phyloP scores from a whole-genome alignment of 441 rosid species.

The Pelargonium fulgidum region DNA sequence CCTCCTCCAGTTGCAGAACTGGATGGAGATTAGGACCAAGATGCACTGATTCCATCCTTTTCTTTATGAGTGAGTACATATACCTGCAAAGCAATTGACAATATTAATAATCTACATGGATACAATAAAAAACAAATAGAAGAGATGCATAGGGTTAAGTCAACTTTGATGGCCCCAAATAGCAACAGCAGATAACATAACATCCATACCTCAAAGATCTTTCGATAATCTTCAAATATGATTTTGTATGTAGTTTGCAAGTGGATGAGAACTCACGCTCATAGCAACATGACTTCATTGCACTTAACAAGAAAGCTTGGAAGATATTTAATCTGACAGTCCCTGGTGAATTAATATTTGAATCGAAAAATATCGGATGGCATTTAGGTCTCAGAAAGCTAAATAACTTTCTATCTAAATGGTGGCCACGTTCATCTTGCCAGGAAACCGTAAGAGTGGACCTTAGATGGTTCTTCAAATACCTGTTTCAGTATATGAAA shows the following conservation, averaged over 20 bases:
- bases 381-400: slow-evolving; percentile 68
- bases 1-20: slow-evolving; percentile 34
- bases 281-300: slow-evolving; percentile 85
- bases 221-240: slow-evolving; percentile 36
- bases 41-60: slow-evolving; percentile 36
- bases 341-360: slow-evolving; percentile 62
- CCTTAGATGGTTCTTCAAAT: slow-evolving; percentile 51
- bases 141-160: background rate
- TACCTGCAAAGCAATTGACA: slow-evolving; percentile 35
- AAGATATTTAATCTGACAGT: slow-evolving; percentile 74
- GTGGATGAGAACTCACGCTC: slow-evolving; percentile 43
- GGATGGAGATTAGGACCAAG: slow-evolving; percentile 30
- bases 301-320: slow-evolving; percentile 71
- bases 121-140: background rate
- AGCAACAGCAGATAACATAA: background rate
- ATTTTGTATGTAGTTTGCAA: slow-evolving; percentile 38
- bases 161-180: background rate
- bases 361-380: slow-evolving; percentile 71
- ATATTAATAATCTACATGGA: background rate
- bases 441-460: slow-evolving; percentile 57
- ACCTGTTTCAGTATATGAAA: slow-evolving; percentile 41
- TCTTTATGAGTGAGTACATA: slow-evolving; percentile 44
- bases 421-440: slow-evolving; percentile 45
- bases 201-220: slow-evolving; percentile 48
- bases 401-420: slow-evolving; percentile 40